phyloP scores from a whole-genome alignment of 1,284 basidiomycete genomes.

The Inonotus obliquus region DNA sequence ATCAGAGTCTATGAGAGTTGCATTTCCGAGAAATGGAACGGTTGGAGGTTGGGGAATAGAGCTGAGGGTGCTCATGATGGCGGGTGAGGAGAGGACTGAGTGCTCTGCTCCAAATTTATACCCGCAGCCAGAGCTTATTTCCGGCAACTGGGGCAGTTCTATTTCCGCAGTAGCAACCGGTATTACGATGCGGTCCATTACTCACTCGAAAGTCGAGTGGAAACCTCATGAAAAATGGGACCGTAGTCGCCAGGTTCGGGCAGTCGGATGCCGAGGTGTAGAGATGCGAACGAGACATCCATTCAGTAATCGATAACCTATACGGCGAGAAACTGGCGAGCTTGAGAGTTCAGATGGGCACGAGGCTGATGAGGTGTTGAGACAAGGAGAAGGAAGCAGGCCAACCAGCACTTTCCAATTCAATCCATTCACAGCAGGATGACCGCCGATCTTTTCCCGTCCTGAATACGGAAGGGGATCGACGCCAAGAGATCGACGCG shows the following conservation, averaged over 20 bases:
- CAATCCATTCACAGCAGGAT: neutral
- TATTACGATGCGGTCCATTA: neutral
- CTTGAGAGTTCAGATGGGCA: neutral
- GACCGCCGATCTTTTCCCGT: neutral
- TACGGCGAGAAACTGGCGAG: neutral
- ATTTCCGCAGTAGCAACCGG: neutral
- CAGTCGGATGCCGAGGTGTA: neutral
- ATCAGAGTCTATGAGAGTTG: conserved; percentile 33
- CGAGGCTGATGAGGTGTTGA: neutral
- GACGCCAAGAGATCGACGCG: too few species aligned
- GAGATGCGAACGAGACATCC: neutral
- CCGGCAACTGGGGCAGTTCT: neutral
- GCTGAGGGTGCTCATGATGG: conserved; percentile 20
- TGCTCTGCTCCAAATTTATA: neutral
- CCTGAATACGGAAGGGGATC: too few species aligned
- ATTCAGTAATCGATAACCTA: neutral
- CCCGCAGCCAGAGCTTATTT: neutral
- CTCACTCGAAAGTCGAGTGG: neutral
- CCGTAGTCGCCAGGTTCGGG: neutral
- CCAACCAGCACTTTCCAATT: neutral
- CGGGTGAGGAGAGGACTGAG: neutral
- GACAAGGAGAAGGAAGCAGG: too few species aligned
- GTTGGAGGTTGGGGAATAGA: conserved; percentile 39
- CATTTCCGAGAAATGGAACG: conserved; percentile 44
- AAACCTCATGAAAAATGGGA: neutral